A percentile compares a stretch with the other conserved stretches of the same genome.
phyloP scores from a whole-genome alignment of 192 early-diverging fungal species.

The Gigaspora rosea region DNA sequence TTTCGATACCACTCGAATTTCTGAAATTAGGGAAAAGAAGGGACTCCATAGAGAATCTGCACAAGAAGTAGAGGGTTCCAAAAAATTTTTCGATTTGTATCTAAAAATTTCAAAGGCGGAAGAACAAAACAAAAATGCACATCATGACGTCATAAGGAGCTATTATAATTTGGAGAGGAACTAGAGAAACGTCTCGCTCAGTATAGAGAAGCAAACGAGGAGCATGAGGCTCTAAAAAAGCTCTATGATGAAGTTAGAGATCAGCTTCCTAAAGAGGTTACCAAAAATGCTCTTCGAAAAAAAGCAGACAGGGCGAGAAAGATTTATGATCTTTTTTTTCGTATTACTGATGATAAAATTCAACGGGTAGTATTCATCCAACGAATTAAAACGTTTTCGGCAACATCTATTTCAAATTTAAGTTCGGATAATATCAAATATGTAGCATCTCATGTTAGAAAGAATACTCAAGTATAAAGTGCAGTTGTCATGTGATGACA shows the following conservation, averaged over 20 bases:
- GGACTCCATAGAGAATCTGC: conserved; percentile 16
- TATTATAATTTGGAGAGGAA: conserved; percentile 15
- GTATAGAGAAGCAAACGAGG: not conserved
- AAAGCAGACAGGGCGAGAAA: too few relatives aligned
- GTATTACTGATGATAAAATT: too few relatives aligned
- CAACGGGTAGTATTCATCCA: too few relatives aligned
- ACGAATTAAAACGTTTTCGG: too few relatives aligned
- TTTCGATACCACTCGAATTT: conserved; percentile 14
- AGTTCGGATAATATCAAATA: too few relatives aligned
- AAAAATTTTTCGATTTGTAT: conserved; percentile 10
- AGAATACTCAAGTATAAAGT: conserved; percentile 1
- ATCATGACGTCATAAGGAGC: not conserved
- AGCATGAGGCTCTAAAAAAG: conserved; percentile 16
- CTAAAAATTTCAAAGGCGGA: conserved; percentile 18
- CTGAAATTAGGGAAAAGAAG: conserved; percentile 21
- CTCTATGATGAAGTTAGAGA: conserved; percentile 14
- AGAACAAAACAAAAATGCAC: conserved; percentile 2
- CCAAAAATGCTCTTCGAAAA: too few relatives aligned
- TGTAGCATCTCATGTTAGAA: too few relatives aligned
- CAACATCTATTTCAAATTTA: too few relatives aligned
- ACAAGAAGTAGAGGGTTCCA: conserved; percentile 4
- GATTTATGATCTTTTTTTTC: too few relatives aligned
- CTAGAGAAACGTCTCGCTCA: conserved; percentile 12
- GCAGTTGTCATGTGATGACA: not conserved
- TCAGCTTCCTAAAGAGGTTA: conserved; percentile 15